A percentile compares a stretch with the other conserved stretches of the same genome.
Conservation (phyloP, 1,284 basidiomycete species). For the Ganoderma multipileum region DNA sequence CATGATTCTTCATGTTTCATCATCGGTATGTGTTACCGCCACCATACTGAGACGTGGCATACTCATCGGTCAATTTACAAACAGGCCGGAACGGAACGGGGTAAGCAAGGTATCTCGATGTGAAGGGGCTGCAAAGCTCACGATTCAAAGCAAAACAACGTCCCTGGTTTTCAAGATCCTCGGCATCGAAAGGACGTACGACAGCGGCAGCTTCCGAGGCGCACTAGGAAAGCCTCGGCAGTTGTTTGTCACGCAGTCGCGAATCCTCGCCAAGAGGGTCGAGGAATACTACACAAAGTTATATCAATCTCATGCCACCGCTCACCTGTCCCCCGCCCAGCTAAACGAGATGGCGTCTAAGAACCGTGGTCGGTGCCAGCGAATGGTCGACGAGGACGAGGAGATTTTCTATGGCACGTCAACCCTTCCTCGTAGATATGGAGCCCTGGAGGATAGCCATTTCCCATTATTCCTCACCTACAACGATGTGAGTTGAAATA, state of each 20-base stretch:
- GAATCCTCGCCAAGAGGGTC: conserved; percentile 67
- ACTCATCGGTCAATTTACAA: not conserved
- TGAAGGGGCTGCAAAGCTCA: not conserved
- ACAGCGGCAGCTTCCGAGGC: conserved; percentile 38
- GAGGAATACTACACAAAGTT: conserved; percentile 69
- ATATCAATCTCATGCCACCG: conserved; percentile 51
- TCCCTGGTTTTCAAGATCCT: conserved; percentile 81
- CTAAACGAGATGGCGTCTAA: conserved; percentile 39
- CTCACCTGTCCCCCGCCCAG: conserved; percentile 46
- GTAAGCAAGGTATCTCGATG: conserved; percentile 41
- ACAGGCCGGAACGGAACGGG: conserved; percentile 68
- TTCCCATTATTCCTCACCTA: conserved; percentile 78
- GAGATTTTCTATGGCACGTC: conserved; percentile 48
- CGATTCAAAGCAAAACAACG: conserved; percentile 69
- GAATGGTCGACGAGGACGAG: conserved; percentile 56
- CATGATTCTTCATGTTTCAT: conserved; percentile 70
- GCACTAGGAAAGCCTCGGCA: conserved; percentile 54
- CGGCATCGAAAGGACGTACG: conserved; percentile 61
- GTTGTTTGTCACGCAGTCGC: conserved; percentile 76
- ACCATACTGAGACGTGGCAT: not conserved
- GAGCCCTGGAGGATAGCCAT: conserved; percentile 61
- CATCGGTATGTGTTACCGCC: conserved; percentile 48
- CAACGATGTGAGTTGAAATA: conserved; percentile 51
- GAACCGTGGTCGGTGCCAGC: not conserved
- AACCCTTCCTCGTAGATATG: conserved; percentile 61